A percentile compares a stretch with the other conserved stretches of the same genome.
Conservation (phyloP, 495 filamentous ascomycete genomes). For the Aspergillus sclerotiicarbonarius region DNA sequence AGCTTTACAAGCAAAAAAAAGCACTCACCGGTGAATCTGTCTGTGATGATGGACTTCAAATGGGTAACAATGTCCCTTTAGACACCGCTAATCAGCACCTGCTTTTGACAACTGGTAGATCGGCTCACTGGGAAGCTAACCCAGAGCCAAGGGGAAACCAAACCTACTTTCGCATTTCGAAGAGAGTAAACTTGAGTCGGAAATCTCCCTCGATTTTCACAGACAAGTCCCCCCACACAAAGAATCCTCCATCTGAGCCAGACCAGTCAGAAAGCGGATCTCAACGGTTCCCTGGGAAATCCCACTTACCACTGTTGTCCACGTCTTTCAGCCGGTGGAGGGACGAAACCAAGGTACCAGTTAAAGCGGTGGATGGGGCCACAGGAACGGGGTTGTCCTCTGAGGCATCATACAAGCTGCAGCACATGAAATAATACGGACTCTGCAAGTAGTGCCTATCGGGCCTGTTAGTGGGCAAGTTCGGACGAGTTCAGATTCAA, state of each 20-base stretch:
- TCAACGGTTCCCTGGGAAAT: neutral
- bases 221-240: conserved; percentile 94
- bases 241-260: conserved; percentile 79
- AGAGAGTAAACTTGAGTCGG: conserved; percentile 80
- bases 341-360: conserved; percentile 85
- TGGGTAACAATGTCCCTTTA: conserved; percentile 53
- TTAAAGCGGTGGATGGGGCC: conserved; percentile 57
- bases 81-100: neutral
- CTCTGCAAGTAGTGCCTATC: conserved; percentile 67
- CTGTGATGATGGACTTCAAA: conserved; percentile 69
- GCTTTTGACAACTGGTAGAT: neutral
- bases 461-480: conserved; percentile 5
- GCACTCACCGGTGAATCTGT: conserved; percentile 66
- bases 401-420: conserved; percentile 63
- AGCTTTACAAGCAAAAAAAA: neutral
- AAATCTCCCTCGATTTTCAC: conserved; percentile 78
- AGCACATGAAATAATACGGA: conserved; percentile 83
- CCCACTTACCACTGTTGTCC: conserved; percentile 67
- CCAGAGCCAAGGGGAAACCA: neutral
- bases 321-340: conserved; percentile 90
- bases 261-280: conserved; percentile 15
- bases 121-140: neutral
- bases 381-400: conserved; percentile 55
- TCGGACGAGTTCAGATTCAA: neutral
- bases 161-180: conserved; percentile 74